These are phyloP conservation scores for Aquanectria penicillioides DNA, from an alignment of 2,329 filamentous ascomycete genomes.

Conservation along the genomic window DNA sequence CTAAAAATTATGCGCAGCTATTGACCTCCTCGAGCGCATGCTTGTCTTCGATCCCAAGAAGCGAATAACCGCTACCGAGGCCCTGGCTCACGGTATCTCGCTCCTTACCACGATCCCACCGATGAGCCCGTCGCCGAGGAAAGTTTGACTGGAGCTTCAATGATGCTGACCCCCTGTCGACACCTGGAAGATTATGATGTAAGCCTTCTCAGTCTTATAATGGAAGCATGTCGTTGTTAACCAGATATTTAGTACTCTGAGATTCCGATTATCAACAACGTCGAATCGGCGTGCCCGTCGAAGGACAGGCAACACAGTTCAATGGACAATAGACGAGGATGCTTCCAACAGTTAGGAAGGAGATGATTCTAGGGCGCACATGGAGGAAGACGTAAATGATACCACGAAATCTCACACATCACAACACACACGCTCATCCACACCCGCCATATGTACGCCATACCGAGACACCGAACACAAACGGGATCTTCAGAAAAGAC, in stretches of 20 bases:
- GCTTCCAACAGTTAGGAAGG: constrained; percentile 47
- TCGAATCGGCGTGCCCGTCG: constrained; percentile 65
- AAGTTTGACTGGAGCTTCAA: constrained; percentile 99
- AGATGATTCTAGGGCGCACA: constrained; percentile 31
- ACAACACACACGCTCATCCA: constrained; percentile 22
- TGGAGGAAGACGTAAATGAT: constrained; percentile 44
- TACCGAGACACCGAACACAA: constrained; percentile 5
- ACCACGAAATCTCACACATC: constrained; percentile 48
- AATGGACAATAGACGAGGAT: constrained; percentile 45
- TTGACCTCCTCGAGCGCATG: constrained; percentile 95
- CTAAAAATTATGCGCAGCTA: constrained; percentile 63
- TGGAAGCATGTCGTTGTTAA: constrained; percentile 7
- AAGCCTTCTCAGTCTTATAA: constrained; percentile 49
- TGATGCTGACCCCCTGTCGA: constrained; percentile 97
- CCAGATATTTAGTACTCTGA: constrained; percentile 83
- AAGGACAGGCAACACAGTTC: constrained; percentile 50
- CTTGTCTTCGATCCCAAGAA: constrained; percentile 98
- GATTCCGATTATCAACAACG: constrained; percentile 98
- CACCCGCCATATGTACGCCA: constrained; percentile 3
- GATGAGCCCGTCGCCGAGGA: constrained; percentile 96
- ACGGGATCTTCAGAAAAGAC: constrained; percentile 23
- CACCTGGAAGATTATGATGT: constrained; percentile 99
- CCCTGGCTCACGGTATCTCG: constrained; percentile 90
- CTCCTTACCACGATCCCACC: constrained; percentile 95
- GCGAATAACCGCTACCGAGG: constrained; percentile 87